phyloP scores from a whole-genome alignment of 2,329 filamentous ascomycete genomes.

The Salinomyces thailandicus region DNA sequence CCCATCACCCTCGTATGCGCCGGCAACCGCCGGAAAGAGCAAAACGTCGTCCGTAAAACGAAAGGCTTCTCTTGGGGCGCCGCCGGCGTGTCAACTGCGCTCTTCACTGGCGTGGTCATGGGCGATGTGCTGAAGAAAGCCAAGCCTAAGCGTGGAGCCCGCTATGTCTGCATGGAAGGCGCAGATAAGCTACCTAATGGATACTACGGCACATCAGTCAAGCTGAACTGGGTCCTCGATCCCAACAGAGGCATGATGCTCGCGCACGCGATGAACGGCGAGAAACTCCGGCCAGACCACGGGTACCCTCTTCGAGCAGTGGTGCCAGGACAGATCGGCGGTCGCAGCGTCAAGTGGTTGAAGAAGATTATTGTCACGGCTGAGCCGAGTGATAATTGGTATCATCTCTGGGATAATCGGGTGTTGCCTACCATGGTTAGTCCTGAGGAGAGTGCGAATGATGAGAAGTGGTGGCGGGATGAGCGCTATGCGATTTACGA shows the following conservation, averaged over 20 bases:
- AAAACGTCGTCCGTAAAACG: constrained; percentile 80
- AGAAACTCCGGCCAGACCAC: constrained; percentile 68
- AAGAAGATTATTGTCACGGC: constrained; percentile 69
- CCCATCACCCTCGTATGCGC: constrained; percentile 86
- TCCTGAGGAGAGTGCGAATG: constrained; percentile 65
- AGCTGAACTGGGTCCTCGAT: constrained; percentile 81
- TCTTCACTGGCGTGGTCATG: constrained; percentile 77
- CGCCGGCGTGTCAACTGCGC: constrained; percentile 72
- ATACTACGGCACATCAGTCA: constrained; percentile 77
- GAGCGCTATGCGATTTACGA: constrained; percentile 91
- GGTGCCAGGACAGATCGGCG: constrained; percentile 85
- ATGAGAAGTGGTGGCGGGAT: constrained; percentile 72
- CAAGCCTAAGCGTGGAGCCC: constrained; percentile 57
- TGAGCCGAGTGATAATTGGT: constrained; percentile 81
- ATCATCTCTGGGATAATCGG: constrained; percentile 87
- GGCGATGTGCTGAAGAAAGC: constrained; percentile 59
- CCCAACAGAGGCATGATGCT: constrained; percentile 74
- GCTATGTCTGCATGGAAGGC: constrained; percentile 84
- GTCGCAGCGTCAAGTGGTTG: constrained; percentile 87
- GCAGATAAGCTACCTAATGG: constrained; percentile 80
- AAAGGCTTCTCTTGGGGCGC: constrained; percentile 94
- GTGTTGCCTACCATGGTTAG: constrained; percentile 79
- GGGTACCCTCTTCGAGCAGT: constrained; percentile 73
- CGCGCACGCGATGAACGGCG: constrained; percentile 84
- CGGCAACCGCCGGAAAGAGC: constrained; percentile 84